phyloP scores from a whole-genome alignment of 2,329 filamentous ascomycete species.

The Alternaria viburni region DNA sequence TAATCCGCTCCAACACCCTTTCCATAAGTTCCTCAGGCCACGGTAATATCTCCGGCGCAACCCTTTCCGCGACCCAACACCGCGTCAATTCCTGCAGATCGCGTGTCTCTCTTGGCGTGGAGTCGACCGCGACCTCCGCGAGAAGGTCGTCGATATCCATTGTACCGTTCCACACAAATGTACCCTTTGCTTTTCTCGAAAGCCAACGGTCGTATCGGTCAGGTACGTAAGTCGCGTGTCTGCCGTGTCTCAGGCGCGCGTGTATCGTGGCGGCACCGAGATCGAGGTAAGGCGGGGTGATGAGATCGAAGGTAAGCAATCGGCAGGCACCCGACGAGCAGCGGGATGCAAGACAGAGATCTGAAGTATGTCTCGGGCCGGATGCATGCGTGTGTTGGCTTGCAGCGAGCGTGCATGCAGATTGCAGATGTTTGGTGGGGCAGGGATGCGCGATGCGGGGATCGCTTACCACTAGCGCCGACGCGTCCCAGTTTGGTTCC shows the following conservation, averaged over 20 bases:
- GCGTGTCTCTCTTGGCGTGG: conserved; percentile 63
- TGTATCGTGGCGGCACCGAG: not conserved
- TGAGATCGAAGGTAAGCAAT: not conserved
- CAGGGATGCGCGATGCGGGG: conserved; percentile 14
- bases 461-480: conserved; percentile 16
- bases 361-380: not conserved
- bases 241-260: not conserved
- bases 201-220: not conserved
- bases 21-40: conserved; percentile 81
- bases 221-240: not conserved
- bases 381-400: conserved; percentile 13
- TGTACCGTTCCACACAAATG: not conserved
- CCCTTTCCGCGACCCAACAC: conserved; percentile 91
- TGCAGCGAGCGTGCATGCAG: conserved; percentile 12
- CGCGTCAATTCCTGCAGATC: conserved; percentile 90
- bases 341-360: not conserved
- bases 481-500: conserved; percentile 2
- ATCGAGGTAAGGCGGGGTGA: not conserved
- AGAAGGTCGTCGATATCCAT: conserved; percentile 62
- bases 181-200: not conserved
- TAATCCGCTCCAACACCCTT: conserved; percentile 70
- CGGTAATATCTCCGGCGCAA: conserved; percentile 84
- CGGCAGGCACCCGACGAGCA: not conserved
- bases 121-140: conserved; percentile 55
- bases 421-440: conserved; percentile 12